A percentile compares a stretch with the other conserved stretches of the same genome.
Evolutionary conservation across 108 stramenopile species (phyloP).

Genomic region (Nitzschia palea): DNA sequence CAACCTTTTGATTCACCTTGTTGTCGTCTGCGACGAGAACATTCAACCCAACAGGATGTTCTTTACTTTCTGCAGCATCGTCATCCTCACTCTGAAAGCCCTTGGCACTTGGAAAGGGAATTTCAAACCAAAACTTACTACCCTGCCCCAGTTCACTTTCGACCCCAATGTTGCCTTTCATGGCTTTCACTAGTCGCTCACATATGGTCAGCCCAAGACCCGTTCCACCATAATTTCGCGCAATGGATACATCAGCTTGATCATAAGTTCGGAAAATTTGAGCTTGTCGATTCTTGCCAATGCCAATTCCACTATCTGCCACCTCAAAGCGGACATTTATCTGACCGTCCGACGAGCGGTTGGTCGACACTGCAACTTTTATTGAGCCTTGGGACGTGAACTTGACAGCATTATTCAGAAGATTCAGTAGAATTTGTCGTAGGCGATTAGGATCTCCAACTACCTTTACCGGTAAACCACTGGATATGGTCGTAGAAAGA

Average conservation of each 20-base stretch:
- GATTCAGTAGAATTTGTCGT: slow-evolving; percentile 58
- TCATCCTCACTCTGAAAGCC: slow-evolving; percentile 1
- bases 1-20: slow-evolving; percentile 46
- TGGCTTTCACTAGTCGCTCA: slow-evolving; percentile 26
- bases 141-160: slow-evolving; percentile 32
- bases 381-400: slow-evolving; percentile 49
- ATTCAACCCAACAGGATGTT: background rate
- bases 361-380: slow-evolving; percentile 4
- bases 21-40: slow-evolving; percentile 60
- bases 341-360: background rate
- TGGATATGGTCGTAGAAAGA: background rate
- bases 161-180: slow-evolving; percentile 42
- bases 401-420: slow-evolving; percentile 58
- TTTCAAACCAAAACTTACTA: slow-evolving; percentile 28
- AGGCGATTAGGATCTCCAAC: slow-evolving; percentile 56
- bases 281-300: slow-evolving; percentile 14
- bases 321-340: slow-evolving; percentile 33
- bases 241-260: slow-evolving; percentile 34
- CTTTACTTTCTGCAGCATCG: background rate
- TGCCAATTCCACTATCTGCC: slow-evolving; percentile 55
- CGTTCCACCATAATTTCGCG: slow-evolving; percentile 47
- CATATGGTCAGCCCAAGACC: slow-evolving; percentile 56
- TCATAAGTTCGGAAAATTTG: slow-evolving; percentile 44
- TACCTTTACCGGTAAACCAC: slow-evolving; percentile 21
- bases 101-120: slow-evolving; percentile 24